A percentile compares a stretch with the other conserved stretches of the same genome.
These are phyloP conservation scores for Aspergillus bridgeri DNA, from an alignment of 495 filamentous ascomycete genomes.

Conservation along the genomic window DNA sequence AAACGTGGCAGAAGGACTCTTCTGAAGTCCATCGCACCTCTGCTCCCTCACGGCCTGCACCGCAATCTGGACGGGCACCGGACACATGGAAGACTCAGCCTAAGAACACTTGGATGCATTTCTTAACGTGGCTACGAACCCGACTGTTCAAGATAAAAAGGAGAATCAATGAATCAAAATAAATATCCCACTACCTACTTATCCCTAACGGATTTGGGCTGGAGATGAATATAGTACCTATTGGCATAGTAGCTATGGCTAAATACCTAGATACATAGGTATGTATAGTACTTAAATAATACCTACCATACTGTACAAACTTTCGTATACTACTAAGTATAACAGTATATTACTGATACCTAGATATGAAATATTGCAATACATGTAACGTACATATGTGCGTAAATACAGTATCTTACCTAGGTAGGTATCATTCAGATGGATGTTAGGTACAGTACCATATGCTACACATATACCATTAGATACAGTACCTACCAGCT, in stretches of 20 bases:
- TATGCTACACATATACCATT: not conserved
- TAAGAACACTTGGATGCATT: constrained; percentile 45
- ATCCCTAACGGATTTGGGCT: not conserved
- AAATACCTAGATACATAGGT: too few species aligned
- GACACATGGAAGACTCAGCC: constrained; percentile 36
- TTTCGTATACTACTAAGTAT: too few species aligned
- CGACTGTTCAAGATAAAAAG: constrained; percentile 44
- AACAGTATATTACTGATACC: too few species aligned
- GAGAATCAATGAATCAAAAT: constrained; percentile 23
- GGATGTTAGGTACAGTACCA: too few species aligned
- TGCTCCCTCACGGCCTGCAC: constrained; percentile 1
- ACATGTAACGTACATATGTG: too few species aligned
- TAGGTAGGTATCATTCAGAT: too few species aligned
- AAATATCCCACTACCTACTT: not conserved
- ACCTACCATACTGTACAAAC: too few species aligned
- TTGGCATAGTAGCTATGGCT: too few species aligned
- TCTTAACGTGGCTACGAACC: constrained; percentile 48
- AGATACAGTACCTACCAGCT: not conserved
- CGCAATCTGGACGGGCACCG: constrained; percentile 12
- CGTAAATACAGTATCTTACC: too few species aligned
- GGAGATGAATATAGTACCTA: not conserved
- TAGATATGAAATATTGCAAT: too few species aligned
- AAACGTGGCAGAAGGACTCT: constrained; percentile 8
- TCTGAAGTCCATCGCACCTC: not conserved
- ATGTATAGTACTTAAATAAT: too few species aligned